phyloP scores from a whole-genome alignment of 1,284 basidiomycete species.

The Microbotryomycetes sp. region DNA sequence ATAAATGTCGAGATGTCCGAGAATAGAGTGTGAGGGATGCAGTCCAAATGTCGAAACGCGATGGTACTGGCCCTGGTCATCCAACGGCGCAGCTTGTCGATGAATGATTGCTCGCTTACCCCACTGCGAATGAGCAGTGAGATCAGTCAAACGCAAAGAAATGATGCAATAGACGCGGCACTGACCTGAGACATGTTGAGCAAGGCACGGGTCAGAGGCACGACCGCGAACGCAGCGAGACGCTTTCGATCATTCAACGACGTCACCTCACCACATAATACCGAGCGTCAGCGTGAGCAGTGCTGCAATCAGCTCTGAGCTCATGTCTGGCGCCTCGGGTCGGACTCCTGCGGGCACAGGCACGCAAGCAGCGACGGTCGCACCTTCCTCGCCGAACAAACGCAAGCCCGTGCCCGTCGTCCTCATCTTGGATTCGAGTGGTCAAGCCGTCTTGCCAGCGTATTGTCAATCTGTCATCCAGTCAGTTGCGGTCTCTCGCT shows the following conservation, averaged over 20 bases:
- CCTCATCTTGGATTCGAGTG: slow-evolving; percentile 19
- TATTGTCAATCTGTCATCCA: slow-evolving; percentile 16
- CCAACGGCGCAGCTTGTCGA: no score
- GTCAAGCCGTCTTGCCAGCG: slow-evolving; percentile 3
- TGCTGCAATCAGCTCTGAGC: neutral
- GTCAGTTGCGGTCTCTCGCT: slow-evolving; percentile 3
- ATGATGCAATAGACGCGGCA: neutral
- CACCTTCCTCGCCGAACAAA: neutral
- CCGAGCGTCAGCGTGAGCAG: no score
- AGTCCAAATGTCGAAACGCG: no score
- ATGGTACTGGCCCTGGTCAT: no score
- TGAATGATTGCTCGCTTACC: neutral
- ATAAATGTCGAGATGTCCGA: neutral
- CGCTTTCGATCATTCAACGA: no score
- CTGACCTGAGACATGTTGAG: no score
- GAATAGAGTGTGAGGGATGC: no score
- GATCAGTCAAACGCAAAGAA: neutral
- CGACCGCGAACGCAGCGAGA: no score
- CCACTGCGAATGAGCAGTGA: neutral
- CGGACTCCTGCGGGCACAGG: neutral
- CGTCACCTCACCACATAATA: no score
- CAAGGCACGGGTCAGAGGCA: no score
- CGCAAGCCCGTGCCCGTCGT: slow-evolving; percentile 22
- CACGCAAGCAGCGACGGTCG: neutral
- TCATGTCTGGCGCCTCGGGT: neutral